Conservation (phyloP, 202 grass and related monocot genomes). For the Carex arenaria region DNA sequence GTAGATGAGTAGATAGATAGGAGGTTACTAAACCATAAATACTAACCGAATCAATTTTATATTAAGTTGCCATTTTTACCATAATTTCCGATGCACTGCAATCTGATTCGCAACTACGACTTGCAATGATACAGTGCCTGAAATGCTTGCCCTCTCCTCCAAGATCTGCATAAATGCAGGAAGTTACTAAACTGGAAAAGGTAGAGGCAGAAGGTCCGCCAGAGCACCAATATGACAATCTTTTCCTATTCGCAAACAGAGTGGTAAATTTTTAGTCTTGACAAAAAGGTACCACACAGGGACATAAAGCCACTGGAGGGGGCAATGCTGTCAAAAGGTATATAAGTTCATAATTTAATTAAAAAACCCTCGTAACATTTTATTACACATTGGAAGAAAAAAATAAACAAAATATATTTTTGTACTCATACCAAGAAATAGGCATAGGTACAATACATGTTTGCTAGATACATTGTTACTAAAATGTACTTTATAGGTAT, state of each 20-base stretch:
- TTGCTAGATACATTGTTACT: not conserved
- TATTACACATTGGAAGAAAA: not conserved
- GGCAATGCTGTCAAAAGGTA: too few species aligned
- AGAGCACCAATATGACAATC: too few species aligned
- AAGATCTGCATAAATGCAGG: not conserved
- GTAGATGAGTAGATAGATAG: too few species aligned
- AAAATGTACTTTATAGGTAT: not conserved
- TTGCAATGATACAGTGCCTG: not conserved
- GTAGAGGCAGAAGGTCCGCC: not conserved
- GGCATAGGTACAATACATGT: not conserved
- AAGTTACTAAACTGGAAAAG: not conserved
- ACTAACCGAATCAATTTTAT: not conserved
- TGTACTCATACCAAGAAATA: not conserved
- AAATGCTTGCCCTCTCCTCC: not conserved
- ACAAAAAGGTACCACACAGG: not conserved
- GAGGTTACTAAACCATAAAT: not conserved
- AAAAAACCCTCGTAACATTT: not conserved
- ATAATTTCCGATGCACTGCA: not conserved
- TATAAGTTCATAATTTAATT: too few species aligned
- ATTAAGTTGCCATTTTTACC: not conserved
- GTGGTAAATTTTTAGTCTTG: not conserved
- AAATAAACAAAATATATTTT: not conserved
- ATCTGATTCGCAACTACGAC: not conserved
- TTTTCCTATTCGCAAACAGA: too few species aligned
- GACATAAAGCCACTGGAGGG: not conserved